These are phyloP conservation scores for Aspergillus brasiliensis DNA, from an alignment of 2,329 filamentous ascomycete species.

Conservation along the genomic window DNA sequence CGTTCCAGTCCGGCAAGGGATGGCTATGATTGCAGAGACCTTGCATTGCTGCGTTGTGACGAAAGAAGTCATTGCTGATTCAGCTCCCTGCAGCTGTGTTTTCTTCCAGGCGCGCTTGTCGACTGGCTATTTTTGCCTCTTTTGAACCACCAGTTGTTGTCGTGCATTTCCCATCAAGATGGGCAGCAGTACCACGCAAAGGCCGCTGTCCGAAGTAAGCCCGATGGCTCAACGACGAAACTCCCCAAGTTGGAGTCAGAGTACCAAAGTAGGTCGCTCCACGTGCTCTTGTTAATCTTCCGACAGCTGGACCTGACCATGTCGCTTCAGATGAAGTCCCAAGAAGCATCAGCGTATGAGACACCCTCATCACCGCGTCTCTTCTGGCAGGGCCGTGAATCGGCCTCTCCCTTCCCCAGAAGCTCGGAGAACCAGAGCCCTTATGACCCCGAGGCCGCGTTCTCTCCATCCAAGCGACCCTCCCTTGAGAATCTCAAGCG, in stretches of 20 bases:
- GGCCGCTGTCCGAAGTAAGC: slow-evolving; percentile 85
- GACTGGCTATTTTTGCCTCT: slow-evolving; percentile 9
- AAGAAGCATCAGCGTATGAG: slow-evolving; percentile 74
- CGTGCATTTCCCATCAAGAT: slow-evolving; percentile 57
- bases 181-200: slow-evolving; percentile 60
- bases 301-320: slow-evolving; percentile 20
- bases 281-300: neutral
- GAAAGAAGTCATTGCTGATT: slow-evolving; percentile 20
- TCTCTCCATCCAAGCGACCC: slow-evolving; percentile 75
- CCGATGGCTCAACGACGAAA: slow-evolving; percentile 84
- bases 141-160: slow-evolving; percentile 13
- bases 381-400: slow-evolving; percentile 83
- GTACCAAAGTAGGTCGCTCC: slow-evolving; percentile 61
- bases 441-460: slow-evolving; percentile 62
- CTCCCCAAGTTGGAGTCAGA: slow-evolving; percentile 85
- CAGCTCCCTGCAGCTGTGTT: slow-evolving; percentile 16
- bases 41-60: slow-evolving; percentile 11
- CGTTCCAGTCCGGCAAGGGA: slow-evolving; percentile 24
- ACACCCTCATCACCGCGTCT: slow-evolving; percentile 70
- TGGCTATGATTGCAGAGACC: slow-evolving; percentile 3
- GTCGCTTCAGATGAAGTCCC: slow-evolving; percentile 67
- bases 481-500: slow-evolving; percentile 95
- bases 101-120: slow-evolving; percentile 12
- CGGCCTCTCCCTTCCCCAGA: slow-evolving; percentile 65
- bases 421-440: slow-evolving; percentile 69